phyloP scores from a whole-genome alignment of 2,329 filamentous ascomycete species.

The Alternaria sp. region DNA sequence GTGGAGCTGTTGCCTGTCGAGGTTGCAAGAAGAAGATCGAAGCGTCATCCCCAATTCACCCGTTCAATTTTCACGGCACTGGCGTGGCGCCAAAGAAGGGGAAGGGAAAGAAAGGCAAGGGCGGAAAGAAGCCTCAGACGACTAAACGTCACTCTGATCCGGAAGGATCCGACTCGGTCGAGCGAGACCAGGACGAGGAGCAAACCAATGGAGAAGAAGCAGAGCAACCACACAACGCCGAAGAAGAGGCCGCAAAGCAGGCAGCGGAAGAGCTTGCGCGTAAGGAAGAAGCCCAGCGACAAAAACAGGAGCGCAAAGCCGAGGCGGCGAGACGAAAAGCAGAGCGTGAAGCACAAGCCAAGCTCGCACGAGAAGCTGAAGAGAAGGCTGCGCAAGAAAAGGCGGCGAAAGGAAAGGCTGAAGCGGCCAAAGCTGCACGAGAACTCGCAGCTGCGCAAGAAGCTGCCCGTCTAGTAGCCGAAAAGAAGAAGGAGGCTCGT shows the following conservation, averaged over 20 bases:
- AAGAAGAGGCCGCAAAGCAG: background rate
- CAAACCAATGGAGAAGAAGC: background rate
- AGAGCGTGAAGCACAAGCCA: background rate
- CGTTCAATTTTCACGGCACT: background rate
- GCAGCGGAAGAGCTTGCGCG: background rate
- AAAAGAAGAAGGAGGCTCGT: background rate
- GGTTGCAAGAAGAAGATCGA: slow-evolving; percentile 1
- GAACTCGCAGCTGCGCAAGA: background rate
- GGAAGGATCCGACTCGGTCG: background rate
- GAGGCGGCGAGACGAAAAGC: background rate
- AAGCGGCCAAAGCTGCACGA: background rate
- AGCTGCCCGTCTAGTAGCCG: background rate
- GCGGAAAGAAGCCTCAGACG: background rate
- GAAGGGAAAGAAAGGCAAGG: background rate
- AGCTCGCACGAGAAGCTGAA: background rate
- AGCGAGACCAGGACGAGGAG: background rate
- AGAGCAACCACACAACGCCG: background rate
- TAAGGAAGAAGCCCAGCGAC: background rate
- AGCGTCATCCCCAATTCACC: background rate
- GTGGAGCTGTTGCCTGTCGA: background rate
- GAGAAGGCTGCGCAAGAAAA: background rate
- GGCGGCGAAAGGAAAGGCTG: background rate
- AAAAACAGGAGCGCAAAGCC: background rate
- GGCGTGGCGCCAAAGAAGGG: background rate
- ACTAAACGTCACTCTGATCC: background rate